Evolutionary conservation across 768 basidiomycete genomes (phyloP).

Genomic region (Coprinopsis strossmayeri): DNA sequence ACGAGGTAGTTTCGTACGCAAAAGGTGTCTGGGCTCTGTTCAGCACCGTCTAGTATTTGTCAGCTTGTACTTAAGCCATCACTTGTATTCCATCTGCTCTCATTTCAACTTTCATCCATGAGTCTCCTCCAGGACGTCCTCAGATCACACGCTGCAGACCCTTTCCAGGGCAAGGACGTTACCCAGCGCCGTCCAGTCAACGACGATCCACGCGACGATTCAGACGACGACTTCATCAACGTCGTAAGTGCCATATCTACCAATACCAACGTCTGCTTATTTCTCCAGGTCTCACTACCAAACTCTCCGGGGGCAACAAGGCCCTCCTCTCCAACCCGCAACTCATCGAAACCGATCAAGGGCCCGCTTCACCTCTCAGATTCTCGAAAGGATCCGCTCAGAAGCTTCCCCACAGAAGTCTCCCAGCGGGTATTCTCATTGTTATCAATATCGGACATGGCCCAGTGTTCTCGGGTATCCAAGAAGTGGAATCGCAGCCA

Average conservation of each 20-base stretch:
- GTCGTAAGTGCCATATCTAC: slow-evolving; percentile 46
- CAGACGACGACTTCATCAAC: slow-evolving; percentile 65
- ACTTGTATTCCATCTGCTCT: background rate
- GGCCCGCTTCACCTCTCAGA: slow-evolving; percentile 40
- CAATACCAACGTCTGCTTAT: slow-evolving; percentile 3
- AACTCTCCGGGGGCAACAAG: slow-evolving; percentile 64
- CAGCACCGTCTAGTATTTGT: slow-evolving; percentile 43
- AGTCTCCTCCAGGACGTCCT: slow-evolving; percentile 71
- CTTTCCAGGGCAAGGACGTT: too few species aligned
- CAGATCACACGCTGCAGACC: slow-evolving; percentile 41
- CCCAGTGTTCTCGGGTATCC: slow-evolving; percentile 73
- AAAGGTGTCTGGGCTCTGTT: slow-evolving; percentile 84
- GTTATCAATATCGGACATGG: slow-evolving; percentile 59
- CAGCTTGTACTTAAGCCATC: slow-evolving; percentile 15
- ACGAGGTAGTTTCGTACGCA: slow-evolving; percentile 81
- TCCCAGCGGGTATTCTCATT: slow-evolving; percentile 70
- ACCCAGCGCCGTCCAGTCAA: background rate
- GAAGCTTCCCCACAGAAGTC: slow-evolving; percentile 71
- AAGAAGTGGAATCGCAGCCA: slow-evolving; percentile 87
- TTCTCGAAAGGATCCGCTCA: slow-evolving; percentile 52
- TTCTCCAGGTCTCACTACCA: slow-evolving; percentile 54
- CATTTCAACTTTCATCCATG: slow-evolving; percentile 23
- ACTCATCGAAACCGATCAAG: slow-evolving; percentile 39
- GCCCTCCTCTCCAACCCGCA: slow-evolving; percentile 45
- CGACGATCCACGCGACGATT: slow-evolving; percentile 42